phyloP scores from a whole-genome alignment of 108 stramenopile species.

The Skeletonema grethae region DNA sequence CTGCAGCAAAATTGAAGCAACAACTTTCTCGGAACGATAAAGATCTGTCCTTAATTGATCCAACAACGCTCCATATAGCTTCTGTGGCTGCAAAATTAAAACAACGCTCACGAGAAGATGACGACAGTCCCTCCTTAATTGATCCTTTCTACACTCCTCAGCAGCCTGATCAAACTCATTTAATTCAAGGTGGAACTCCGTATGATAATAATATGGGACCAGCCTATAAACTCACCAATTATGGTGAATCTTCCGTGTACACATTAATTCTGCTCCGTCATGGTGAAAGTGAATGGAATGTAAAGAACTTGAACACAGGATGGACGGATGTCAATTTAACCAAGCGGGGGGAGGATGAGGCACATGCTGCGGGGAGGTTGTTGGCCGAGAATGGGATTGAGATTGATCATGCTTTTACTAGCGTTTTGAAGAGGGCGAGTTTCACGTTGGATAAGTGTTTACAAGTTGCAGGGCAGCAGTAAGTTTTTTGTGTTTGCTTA shows the following conservation, averaged over 20 bases:
- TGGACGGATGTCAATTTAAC: constrained; percentile 88
- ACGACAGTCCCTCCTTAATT: constrained; percentile 27
- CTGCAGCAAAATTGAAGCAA: background rate
- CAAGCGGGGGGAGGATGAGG: constrained; percentile 68
- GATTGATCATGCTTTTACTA: constrained; percentile 85
- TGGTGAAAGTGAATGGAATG: constrained; percentile 87
- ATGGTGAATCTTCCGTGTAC: constrained; percentile 76
- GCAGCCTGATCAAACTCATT: constrained; percentile 40
- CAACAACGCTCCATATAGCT: background rate
- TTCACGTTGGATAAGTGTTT: constrained; percentile 80
- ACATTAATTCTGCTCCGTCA: constrained; percentile 80
- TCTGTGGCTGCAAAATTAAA: constrained; percentile 1
- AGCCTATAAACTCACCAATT: constrained; percentile 66
- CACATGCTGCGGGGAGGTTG: constrained; percentile 74
- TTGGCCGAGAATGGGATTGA: constrained; percentile 81
- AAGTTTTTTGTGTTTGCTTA: constrained; percentile 4
- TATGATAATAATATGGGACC: constrained; percentile 48
- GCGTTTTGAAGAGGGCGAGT: constrained; percentile 73
- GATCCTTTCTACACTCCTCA: constrained; percentile 44
- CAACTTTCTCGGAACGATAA: background rate
- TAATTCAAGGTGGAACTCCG: constrained; percentile 66
- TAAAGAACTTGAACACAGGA: constrained; percentile 75
- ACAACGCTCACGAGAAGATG: background rate
- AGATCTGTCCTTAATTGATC: constrained; percentile 36
- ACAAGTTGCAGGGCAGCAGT: constrained; percentile 77